phyloP scores from a whole-genome alignment of 2,329 filamentous ascomycete species.

The Sordariomycetes sp. region DNA sequence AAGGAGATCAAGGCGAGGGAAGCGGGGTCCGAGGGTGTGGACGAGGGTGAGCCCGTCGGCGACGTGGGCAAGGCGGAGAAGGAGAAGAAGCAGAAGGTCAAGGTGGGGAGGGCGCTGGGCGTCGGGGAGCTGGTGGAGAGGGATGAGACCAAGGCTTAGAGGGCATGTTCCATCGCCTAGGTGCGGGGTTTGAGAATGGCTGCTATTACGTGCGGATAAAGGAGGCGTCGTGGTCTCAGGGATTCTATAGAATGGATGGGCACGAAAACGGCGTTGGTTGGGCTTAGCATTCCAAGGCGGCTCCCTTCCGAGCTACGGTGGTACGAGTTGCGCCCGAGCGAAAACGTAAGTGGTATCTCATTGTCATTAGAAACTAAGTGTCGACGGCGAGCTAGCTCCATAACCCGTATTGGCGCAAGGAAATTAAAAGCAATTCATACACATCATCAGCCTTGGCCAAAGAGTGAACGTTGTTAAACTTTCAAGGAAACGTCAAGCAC shows the following conservation, averaged over 20 bases:
- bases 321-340: neutral
- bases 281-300: neutral
- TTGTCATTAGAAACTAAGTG: neutral
- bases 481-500: neutral
- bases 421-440: neutral
- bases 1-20: slow-evolving; percentile 46
- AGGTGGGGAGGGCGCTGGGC: slow-evolving; percentile 67
- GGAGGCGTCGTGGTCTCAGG: too few species aligned
- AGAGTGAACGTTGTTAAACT: too few species aligned
- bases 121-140: slow-evolving; percentile 68
- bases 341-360: neutral
- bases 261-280: neutral
- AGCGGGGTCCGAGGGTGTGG: slow-evolving; percentile 18
- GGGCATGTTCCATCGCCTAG: neutral
- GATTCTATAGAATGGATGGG: too few species aligned
- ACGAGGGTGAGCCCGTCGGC: slow-evolving; percentile 61
- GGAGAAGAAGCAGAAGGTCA: slow-evolving; percentile 66
- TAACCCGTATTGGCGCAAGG: neutral
- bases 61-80: slow-evolving; percentile 37
- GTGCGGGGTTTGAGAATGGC: too few species aligned
- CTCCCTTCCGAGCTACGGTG: neutral
- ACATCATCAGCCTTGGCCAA: neutral
- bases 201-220: too few species aligned
- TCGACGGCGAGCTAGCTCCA: neutral
- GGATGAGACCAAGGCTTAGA: slow-evolving; percentile 41